These are phyloP conservation scores for Sporopachydermia lactativora DNA, from an alignment of 805 yeast species.

Conservation along the genomic window DNA sequence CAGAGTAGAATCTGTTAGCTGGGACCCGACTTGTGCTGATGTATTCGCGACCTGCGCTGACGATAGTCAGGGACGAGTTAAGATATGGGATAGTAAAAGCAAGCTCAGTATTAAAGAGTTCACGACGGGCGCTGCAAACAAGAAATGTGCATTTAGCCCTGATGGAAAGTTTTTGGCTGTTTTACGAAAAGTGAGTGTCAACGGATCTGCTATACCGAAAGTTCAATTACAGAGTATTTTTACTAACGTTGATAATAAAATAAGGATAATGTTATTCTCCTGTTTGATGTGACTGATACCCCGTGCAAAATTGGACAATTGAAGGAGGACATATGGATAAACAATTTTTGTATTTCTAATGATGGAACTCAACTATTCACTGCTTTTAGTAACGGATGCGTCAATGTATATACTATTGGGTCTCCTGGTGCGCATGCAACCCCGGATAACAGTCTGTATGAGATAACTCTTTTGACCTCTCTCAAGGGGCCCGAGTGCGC, in stretches of 20 bases:
- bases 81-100: conserved; percentile 29
- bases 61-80: conserved; percentile 26
- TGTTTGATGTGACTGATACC: not conserved
- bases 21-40: conserved; percentile 35
- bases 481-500: conserved; percentile 18
- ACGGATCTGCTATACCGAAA: conserved; percentile 21
- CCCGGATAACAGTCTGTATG: no score
- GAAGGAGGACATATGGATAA: conserved; percentile 12
- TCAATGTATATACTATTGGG: no score
- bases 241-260: no score
- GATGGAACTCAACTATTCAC: conserved; percentile 23
- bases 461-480: no score
- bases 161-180: conserved; percentile 34
- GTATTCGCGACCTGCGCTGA: conserved; percentile 34
- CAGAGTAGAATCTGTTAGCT: conserved; percentile 27
- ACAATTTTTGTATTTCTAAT: conserved; percentile 27
- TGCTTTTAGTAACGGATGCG: conserved; percentile 35
- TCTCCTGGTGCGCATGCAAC: no score
- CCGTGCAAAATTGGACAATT: not conserved
- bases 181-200: conserved; percentile 25
- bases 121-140: conserved; percentile 13
- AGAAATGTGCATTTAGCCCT: conserved; percentile 24
- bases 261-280: conserved; percentile 2
- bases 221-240: conserved; percentile 20
- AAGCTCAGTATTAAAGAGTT: conserved; percentile 22